Percentiles rank a stretch among this genome's conserved stretches.
Conservation (phyloP, 1,284 basidiomycete species). For the Malassezia sympodialis region DNA sequence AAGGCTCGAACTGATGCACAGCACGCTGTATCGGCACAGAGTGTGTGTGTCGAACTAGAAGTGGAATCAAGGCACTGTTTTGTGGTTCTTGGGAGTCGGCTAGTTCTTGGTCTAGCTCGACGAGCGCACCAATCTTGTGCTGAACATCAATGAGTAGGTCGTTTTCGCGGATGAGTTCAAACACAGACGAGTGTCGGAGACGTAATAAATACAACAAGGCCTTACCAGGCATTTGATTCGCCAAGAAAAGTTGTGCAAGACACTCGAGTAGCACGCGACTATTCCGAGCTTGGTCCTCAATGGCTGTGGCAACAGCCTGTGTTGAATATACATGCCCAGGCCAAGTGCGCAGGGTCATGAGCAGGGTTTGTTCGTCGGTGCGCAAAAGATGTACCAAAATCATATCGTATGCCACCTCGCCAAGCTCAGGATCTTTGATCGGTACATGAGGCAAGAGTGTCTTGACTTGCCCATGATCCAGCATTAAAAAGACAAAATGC, state of each 20-base stretch:
- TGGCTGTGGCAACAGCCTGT: conserved; percentile 70
- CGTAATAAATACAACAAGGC: conserved; percentile 81
- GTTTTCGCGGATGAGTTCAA: conserved; percentile 85
- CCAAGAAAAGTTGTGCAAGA: conserved; percentile 78
- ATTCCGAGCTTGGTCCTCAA: conserved; percentile 60
- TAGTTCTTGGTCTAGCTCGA: conserved; percentile 87
- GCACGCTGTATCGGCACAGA: conserved; percentile 85
- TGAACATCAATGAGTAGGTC: conserved; percentile 90
- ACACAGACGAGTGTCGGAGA: conserved; percentile 75
- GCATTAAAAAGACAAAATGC: conserved; percentile 84
- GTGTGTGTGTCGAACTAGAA: conserved; percentile 87
- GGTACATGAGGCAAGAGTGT: conserved; percentile 82
- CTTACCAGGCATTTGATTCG: conserved; percentile 82
- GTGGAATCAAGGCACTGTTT: conserved; percentile 62
- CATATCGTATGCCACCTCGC: conserved; percentile 85
- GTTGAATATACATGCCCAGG: conserved; percentile 82
- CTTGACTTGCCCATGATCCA: conserved; percentile 70
- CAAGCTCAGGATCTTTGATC: conserved; percentile 66
- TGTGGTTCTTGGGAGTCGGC: conserved; percentile 46
- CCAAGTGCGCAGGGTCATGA: conserved; percentile 75
- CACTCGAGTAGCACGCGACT: conserved; percentile 72
- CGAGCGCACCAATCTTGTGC: conserved; percentile 78
- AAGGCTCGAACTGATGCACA: conserved; percentile 68
- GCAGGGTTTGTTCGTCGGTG: conserved; percentile 64
- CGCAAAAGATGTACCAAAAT: conserved; percentile 76